These are phyloP conservation scores for Fusarium sp. DNA, from an alignment of 2,329 filamentous ascomycete species.

Conservation along the genomic window DNA sequence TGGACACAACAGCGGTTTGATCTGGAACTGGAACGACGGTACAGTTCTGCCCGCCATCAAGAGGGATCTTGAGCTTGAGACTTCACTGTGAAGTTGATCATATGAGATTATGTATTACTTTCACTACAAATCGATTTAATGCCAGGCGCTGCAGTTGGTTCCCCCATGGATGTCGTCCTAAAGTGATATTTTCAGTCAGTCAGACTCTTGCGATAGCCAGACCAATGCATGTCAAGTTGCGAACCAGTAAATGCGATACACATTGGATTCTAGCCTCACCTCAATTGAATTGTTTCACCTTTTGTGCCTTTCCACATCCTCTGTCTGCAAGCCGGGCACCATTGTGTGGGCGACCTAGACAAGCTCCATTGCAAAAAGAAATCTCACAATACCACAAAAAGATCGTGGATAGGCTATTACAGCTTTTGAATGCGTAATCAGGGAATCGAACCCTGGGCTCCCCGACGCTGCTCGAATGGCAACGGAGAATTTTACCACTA, in stretches of 20 bases:
- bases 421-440: neutral
- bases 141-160: neutral
- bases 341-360: neutral
- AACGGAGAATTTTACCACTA: slow-evolving; percentile 26
- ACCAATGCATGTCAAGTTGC: neutral
- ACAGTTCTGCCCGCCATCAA: slow-evolving; percentile 24
- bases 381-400: neutral
- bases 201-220: neutral
- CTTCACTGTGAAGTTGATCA: neutral
- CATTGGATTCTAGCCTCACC: fast-evolving
- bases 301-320: no score
- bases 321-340: no score
- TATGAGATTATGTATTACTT: neutral
- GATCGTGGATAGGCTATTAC: neutral
- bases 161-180: neutral
- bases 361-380: neutral
- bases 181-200: neutral
- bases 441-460: slow-evolving; percentile 24
- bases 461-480: neutral
- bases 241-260: fast-evolving
- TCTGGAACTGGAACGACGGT: slow-evolving; percentile 35
- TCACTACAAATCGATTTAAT: neutral
- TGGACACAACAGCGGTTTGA: slow-evolving; percentile 31
- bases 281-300: neutral
- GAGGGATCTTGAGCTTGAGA: slow-evolving; percentile 23